These are phyloP conservation scores for Hypoxylon lenormandii DNA, from an alignment of 495 filamentous ascomycete species.

Conservation along the genomic window DNA sequence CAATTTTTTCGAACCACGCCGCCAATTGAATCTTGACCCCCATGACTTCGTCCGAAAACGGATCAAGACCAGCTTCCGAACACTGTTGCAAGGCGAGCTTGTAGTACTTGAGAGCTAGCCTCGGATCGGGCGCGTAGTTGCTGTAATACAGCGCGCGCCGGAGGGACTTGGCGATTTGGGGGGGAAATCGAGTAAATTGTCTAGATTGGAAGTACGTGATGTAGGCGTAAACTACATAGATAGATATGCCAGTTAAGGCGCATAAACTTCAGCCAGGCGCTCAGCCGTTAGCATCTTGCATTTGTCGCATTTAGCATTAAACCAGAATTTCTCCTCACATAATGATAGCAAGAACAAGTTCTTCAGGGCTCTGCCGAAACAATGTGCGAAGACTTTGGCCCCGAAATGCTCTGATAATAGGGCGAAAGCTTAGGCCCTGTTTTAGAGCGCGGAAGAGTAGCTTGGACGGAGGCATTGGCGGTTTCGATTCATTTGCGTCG, in stretches of 20 bases:
- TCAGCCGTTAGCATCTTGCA: slow-evolving; percentile 30
- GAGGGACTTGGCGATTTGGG: slow-evolving; percentile 79
- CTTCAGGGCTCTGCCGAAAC: slow-evolving; percentile 56
- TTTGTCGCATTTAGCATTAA: neutral
- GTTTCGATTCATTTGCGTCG: slow-evolving; percentile 38
- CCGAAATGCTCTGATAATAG: slow-evolving; percentile 51
- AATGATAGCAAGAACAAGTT: slow-evolving; percentile 55
- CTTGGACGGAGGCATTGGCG: slow-evolving; percentile 38
- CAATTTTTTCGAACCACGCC: slow-evolving; percentile 78
- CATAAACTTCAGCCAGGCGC: slow-evolving; percentile 45
- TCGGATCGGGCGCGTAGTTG: slow-evolving; percentile 76
- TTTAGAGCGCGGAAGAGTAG: slow-evolving; percentile 50
- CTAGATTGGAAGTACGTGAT: slow-evolving; percentile 71
- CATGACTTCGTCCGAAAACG: slow-evolving; percentile 87
- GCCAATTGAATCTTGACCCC: slow-evolving; percentile 87
- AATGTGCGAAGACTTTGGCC: slow-evolving; percentile 50
- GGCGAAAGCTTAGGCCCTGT: slow-evolving; percentile 50
- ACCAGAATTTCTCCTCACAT: slow-evolving; percentile 35
- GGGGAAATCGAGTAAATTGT: slow-evolving; percentile 75
- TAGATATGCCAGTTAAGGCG: slow-evolving; percentile 65
- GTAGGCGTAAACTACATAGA: slow-evolving; percentile 73
- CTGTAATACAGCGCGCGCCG: slow-evolving; percentile 89
- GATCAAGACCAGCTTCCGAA: slow-evolving; percentile 78
- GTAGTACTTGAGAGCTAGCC: slow-evolving; percentile 82
- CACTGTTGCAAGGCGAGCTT: slow-evolving; percentile 77